phyloP scores from a whole-genome alignment of 192 early-diverging fungal genomes.

The Mortierella alpina region DNA sequence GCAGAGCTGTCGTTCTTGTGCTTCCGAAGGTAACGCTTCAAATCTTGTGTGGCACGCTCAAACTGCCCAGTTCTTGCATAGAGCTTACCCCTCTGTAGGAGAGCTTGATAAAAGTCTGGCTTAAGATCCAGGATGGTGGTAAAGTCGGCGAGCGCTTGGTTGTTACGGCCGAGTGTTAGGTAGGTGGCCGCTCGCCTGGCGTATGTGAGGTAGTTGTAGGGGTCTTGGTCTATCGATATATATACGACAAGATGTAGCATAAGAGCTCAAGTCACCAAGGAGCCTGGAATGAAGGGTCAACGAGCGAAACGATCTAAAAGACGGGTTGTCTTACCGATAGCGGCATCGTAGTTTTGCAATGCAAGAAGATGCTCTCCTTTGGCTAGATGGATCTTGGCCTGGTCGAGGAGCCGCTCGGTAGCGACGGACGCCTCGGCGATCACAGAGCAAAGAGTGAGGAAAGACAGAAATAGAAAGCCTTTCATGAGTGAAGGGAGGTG shows the following conservation, averaged over 20 bases:
- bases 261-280: too few relatives aligned
- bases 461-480: slow-evolving; percentile 6
- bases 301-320: too few relatives aligned
- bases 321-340: slow-evolving; percentile 66
- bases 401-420: slow-evolving; percentile 55
- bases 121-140: slow-evolving; percentile 80
- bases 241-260: too few relatives aligned
- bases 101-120: slow-evolving; percentile 83
- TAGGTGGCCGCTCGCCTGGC: slow-evolving; percentile 89
- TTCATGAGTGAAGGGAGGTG: too few relatives aligned
- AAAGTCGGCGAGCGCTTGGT: slow-evolving; percentile 86
- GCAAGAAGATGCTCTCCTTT: slow-evolving; percentile 68
- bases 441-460: slow-evolving; percentile 28
- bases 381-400: slow-evolving; percentile 55
- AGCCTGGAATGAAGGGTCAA: too few relatives aligned
- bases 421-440: slow-evolving; percentile 35
- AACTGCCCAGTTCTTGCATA: slow-evolving; percentile 77
- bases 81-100: slow-evolving; percentile 80
- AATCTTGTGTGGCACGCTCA: slow-evolving; percentile 68
- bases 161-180: slow-evolving; percentile 77
- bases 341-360: slow-evolving; percentile 69
- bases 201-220: slow-evolving; percentile 86
- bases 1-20: slow-evolving; percentile 44
- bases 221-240: slow-evolving; percentile 70
- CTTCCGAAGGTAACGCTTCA: slow-evolving; percentile 53